A percentile compares a stretch with the other conserved stretches of the same genome.
Evolutionary conservation across 129 eudicot genomes (phyloP).

Genomic region (Tagetes erecta): DNA sequence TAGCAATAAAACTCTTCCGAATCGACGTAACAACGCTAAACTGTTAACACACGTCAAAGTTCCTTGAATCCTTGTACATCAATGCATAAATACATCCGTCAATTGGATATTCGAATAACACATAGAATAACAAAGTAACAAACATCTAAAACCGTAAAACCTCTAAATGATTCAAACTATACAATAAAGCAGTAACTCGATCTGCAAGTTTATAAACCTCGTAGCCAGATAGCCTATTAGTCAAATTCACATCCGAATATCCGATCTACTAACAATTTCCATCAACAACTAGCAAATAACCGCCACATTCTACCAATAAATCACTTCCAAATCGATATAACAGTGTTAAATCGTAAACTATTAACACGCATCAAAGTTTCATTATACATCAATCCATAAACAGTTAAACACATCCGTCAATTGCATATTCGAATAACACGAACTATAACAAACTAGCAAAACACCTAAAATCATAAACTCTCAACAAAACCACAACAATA

Average conservation of each 20-base stretch:
- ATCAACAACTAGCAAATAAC: not conserved
- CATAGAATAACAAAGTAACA: not conserved
- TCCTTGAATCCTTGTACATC: not conserved
- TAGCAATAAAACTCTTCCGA: conserved; percentile 15
- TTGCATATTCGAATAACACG: conserved; percentile 6
- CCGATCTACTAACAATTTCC: conserved; percentile 8
- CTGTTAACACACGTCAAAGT: not conserved
- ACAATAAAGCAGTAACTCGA: too few species aligned
- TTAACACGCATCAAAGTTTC: not conserved
- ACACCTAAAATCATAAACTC: not conserved
- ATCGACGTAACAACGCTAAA: not conserved
- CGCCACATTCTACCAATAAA: conserved; percentile 15
- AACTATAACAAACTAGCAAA: not conserved
- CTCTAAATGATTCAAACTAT: not conserved
- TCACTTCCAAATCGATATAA: conserved; percentile 13
- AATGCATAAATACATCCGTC: conserved; percentile 14
- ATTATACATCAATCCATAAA: not conserved
- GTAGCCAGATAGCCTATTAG: not conserved
- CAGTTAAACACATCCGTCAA: conserved; percentile 8
- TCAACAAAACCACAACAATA: not conserved
- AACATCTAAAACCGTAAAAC: not conserved
- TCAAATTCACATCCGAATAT: conserved; percentile 8
- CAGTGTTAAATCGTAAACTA: not conserved
- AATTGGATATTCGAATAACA: conserved; percentile 14
- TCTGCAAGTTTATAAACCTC: too few species aligned